Percentiles rank a stretch among this genome's conserved stretches.
Evolutionary conservation across 2,329 filamentous ascomycete species (phyloP).

Genomic region (Cephalotrichum gorgonifer): DNA sequence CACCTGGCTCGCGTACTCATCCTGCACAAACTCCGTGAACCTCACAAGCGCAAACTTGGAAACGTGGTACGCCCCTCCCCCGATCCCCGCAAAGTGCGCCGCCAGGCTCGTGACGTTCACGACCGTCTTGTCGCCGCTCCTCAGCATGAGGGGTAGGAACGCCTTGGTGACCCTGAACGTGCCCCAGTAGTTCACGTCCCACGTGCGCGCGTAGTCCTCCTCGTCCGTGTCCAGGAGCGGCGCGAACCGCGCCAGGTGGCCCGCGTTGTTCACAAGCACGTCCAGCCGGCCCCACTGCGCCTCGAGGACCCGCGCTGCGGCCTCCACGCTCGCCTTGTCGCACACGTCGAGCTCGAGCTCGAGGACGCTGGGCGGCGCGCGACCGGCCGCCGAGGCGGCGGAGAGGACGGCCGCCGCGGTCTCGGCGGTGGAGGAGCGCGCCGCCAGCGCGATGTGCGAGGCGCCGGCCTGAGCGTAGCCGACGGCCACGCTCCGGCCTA

Average conservation of each 20-base stretch:
- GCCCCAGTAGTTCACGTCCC: slow-evolving; percentile 41
- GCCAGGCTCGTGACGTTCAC: slow-evolving; percentile 36
- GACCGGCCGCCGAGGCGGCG: slow-evolving; percentile 19
- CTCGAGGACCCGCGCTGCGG: slow-evolving; percentile 15
- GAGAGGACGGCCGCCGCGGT: slow-evolving; percentile 22
- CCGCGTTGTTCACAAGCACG: slow-evolving; percentile 32
- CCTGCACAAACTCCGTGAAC: slow-evolving; percentile 35
- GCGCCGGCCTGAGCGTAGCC: slow-evolving; percentile 44
- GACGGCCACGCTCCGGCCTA: slow-evolving; percentile 42
- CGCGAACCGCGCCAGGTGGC: slow-evolving; percentile 24
- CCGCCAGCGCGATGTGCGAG: slow-evolving; percentile 39
- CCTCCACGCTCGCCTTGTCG: slow-evolving; percentile 18
- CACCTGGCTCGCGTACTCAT: slow-evolving; percentile 25
- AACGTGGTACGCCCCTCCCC: slow-evolving; percentile 31
- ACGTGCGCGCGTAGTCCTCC: slow-evolving; percentile 33
- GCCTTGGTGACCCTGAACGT: slow-evolving; percentile 30
- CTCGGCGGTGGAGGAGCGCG: slow-evolving; percentile 30
- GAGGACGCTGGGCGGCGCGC: slow-evolving; percentile 22
- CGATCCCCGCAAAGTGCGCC: slow-evolving; percentile 20
- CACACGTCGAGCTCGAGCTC: slow-evolving; percentile 27
- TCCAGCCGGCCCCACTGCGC: slow-evolving; percentile 24
- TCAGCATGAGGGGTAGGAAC: slow-evolving; percentile 37
- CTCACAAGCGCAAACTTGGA: slow-evolving; percentile 37
- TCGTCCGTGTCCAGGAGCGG: slow-evolving; percentile 25
- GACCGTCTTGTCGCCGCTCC: slow-evolving; percentile 25